A percentile compares a stretch with the other conserved stretches of the same genome.
Evolutionary conservation across 768 basidiomycete species (phyloP).

Genomic region (Suillus paluster): DNA sequence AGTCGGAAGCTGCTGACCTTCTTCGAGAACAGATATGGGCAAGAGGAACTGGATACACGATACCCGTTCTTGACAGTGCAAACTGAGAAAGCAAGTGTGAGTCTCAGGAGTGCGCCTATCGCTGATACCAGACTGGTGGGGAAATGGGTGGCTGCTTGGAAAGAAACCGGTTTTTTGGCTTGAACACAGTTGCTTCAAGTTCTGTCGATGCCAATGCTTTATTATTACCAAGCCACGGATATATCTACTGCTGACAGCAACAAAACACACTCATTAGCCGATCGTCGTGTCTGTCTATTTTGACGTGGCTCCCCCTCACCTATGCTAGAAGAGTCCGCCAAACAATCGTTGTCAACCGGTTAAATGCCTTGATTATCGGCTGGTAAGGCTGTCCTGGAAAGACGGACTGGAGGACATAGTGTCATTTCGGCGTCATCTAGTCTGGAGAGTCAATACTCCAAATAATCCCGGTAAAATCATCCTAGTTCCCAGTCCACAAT

Average conservation of each 20-base stretch:
- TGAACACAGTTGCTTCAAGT: neutral
- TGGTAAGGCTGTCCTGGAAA: too few relatives aligned
- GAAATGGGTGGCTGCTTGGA: conserved; percentile 49
- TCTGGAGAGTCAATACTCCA: too few relatives aligned
- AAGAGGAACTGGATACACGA: conserved; percentile 11
- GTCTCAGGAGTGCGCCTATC: conserved; percentile 20
- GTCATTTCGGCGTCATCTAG: too few relatives aligned
- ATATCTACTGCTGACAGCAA: neutral
- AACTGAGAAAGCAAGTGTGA: conserved; percentile 19
- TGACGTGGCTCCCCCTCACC: too few relatives aligned
- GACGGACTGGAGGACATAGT: too few relatives aligned
- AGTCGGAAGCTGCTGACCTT: conserved; percentile 27
- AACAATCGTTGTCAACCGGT: too few relatives aligned
- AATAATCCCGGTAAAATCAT: too few relatives aligned
- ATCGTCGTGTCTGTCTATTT: too few relatives aligned
- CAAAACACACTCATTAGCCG: neutral
- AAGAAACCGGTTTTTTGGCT: conserved; percentile 41
- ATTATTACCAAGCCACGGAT: neutral
- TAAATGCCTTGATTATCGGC: too few relatives aligned
- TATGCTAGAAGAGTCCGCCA: too few relatives aligned
- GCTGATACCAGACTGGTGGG: conserved; percentile 35
- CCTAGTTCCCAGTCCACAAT: too few relatives aligned
- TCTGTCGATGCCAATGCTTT: neutral
- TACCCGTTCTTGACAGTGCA: conserved; percentile 15
- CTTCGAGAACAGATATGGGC: conserved; percentile 31